Evolutionary conservation across 208 protist species (phyloP), one percentile per base, ranked within the genome.

Genomic region (Trypanosoma cruzi): DNA sequence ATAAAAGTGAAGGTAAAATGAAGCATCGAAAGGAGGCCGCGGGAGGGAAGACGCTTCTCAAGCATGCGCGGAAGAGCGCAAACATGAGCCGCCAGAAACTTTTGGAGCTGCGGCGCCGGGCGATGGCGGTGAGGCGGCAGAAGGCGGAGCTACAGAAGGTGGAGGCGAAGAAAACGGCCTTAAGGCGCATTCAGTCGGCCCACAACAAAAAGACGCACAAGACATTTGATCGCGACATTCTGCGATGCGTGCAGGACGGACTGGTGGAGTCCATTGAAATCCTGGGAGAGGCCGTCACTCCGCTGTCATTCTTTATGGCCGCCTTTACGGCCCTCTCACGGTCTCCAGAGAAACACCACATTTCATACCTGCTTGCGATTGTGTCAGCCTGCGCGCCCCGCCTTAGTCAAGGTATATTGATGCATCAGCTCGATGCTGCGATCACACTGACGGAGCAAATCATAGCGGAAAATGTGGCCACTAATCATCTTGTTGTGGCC

Each of bases 31-130:
- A 32, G 6, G 28, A 16, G 20, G 22, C 6, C 4, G 46, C 10
- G 29, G 55, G 44, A 3, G n/a, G 14, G 10, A 66, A 36, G 53
- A 13, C 34, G 26, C 4, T 53, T 2, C 48, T 71, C 8, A 83
- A 85, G 40, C 31, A 61, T 28, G 40, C 64, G 14, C 77, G 76
- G 36, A 82, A 82, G 16, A 76, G 82, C 16, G 64, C 56, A 6
- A 96, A 96, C 56, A 59, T 93, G 57, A 96, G 90, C 60, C 87
- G 90, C 14, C 89, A 94, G 67, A 75, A 87, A 49, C 69, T 96
- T 11, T 80, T 92, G 28, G 81, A 85, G 44, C 77, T 77, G 22
- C 83, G 84, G 26, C 87, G 85, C 34, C 75, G 81, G 74, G 63
- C 69, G 31, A 79, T 82, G 71, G 64, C 67, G 62, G 72, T 75